phyloP scores from a whole-genome alignment of 2,329 filamentous ascomycete genomes.

The Mycosphaerella sp. region DNA sequence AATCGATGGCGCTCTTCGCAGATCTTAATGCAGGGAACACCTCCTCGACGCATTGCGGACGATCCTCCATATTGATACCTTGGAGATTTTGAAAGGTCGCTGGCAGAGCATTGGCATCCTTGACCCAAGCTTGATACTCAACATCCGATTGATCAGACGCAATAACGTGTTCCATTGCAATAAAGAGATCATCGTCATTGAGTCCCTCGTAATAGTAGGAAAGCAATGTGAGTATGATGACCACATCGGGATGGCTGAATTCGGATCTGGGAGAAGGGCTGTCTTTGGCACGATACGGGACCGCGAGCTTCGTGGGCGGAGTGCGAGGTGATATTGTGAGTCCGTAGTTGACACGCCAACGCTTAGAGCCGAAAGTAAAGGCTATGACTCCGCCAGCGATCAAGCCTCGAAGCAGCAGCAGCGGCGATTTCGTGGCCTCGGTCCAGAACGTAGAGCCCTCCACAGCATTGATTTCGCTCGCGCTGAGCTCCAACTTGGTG shows the following conservation, averaged over 20 bases:
- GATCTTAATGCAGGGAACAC: slow-evolving; percentile 44
- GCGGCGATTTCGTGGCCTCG: slow-evolving; percentile 23
- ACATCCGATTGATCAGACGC: slow-evolving; percentile 23
- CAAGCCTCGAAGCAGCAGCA: slow-evolving; percentile 59
- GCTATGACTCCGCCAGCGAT: slow-evolving; percentile 55
- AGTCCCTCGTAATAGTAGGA: slow-evolving; percentile 62
- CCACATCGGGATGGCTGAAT: slow-evolving; percentile 62
- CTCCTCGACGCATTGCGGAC: slow-evolving; percentile 15
- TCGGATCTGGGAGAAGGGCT: slow-evolving; percentile 57
- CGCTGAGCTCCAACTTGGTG: slow-evolving; percentile 13
- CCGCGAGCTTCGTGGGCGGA: slow-evolving; percentile 49
- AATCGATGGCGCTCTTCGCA: slow-evolving; percentile 54
- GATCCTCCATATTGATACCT: slow-evolving; percentile 28
- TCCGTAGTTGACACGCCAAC: slow-evolving; percentile 60
- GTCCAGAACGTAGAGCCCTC: slow-evolving; percentile 18
- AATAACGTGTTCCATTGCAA: slow-evolving; percentile 21
- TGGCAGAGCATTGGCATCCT: slow-evolving; percentile 14
- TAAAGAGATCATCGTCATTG: slow-evolving; percentile 41
- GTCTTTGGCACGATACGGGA: slow-evolving; percentile 61
- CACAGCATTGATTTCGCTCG: slow-evolving; percentile 9
- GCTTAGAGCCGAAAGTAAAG: slow-evolving; percentile 54
- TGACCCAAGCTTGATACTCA: slow-evolving; percentile 27
- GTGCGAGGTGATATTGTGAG: slow-evolving; percentile 35
- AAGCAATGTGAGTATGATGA: slow-evolving; percentile 59
- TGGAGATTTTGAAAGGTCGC: slow-evolving; percentile 20